Evolutionary conservation across 768 basidiomycete species (phyloP).

Genomic region (Termitomyces sp.): DNA sequence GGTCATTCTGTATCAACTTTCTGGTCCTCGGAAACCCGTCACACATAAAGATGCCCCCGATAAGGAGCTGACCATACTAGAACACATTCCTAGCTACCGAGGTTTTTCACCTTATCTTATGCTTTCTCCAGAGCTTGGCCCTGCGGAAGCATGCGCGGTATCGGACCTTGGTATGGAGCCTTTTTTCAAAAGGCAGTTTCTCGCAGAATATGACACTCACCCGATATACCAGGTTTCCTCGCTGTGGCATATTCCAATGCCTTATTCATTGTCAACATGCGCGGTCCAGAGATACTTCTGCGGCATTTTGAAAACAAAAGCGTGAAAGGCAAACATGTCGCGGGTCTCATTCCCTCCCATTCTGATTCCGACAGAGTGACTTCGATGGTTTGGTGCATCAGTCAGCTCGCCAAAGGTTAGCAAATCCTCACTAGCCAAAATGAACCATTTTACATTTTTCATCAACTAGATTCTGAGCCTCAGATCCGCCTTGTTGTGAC

Average conservation of each 20-base stretch:
- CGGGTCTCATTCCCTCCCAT: conserved; percentile 30
- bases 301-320: conserved; percentile 40
- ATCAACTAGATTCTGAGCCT: conserved; percentile 38
- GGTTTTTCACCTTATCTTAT: conserved; percentile 62
- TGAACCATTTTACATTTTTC: conserved; percentile 5
- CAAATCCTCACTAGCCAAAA: not conserved
- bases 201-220: not conserved
- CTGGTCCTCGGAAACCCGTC: conserved; percentile 19
- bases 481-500: conserved; percentile 63
- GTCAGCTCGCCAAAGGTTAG: conserved; percentile 51
- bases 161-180: conserved; percentile 66
- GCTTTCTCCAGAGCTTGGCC: conserved; percentile 46
- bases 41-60: conserved; percentile 30
- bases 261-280: conserved; percentile 68
- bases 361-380: conserved; percentile 45
- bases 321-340: conserved; percentile 37
- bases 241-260: conserved; percentile 67
- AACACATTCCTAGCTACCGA: conserved; percentile 41
- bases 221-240: conserved; percentile 58
- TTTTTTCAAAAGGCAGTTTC: not conserved
- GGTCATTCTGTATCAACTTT: conserved; percentile 49
- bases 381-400: conserved; percentile 68
- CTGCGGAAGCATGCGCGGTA: conserved; percentile 54
- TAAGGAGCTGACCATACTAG: conserved; percentile 52
- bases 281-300: conserved; percentile 68